phyloP scores from a whole-genome alignment of 495 filamentous ascomycete species.

The Penicillium bialowiezense region DNA sequence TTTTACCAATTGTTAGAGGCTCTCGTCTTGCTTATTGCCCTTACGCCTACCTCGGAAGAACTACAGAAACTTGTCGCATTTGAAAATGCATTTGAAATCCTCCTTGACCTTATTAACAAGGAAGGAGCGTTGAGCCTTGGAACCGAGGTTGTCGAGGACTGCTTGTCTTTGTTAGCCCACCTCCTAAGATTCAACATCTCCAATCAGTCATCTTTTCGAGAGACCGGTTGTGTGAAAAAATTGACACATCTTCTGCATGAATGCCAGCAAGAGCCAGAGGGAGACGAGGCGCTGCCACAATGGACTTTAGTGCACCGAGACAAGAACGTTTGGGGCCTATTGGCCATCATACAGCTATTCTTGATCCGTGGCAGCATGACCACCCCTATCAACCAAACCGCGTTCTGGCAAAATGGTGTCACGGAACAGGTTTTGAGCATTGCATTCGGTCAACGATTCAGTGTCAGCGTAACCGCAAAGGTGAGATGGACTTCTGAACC shows the following conservation, averaged over 20 bases:
- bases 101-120: conserved; percentile 74
- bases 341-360: conserved; percentile 83
- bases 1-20: conserved; percentile 50
- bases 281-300: conserved; percentile 59
- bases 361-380: conserved; percentile 74
- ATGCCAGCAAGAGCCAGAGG: conserved; percentile 54
- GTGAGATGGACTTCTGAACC: conserved; percentile 41
- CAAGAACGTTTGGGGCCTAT: conserved; percentile 87
- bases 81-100: conserved; percentile 84
- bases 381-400: conserved; percentile 78
- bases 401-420: conserved; percentile 81
- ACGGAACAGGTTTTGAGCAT: conserved; percentile 77
- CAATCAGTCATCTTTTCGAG: conserved; percentile 92
- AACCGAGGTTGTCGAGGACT: conserved; percentile 90
- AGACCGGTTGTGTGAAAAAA: conserved; percentile 79
- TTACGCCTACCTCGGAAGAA: conserved; percentile 70
- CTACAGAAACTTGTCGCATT: conserved; percentile 94
- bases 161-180: conserved; percentile 88
- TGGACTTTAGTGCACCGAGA: conserved; percentile 78
- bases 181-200: conserved; percentile 83
- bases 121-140: conserved; percentile 84
- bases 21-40: conserved; percentile 63
- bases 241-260: conserved; percentile 67
- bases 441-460: conserved; percentile 75
- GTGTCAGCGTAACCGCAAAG: conserved; percentile 76